Evolutionary conservation across 2,329 filamentous ascomycete species (phyloP).

Genomic region (Sarocladium oryzae): DNA sequence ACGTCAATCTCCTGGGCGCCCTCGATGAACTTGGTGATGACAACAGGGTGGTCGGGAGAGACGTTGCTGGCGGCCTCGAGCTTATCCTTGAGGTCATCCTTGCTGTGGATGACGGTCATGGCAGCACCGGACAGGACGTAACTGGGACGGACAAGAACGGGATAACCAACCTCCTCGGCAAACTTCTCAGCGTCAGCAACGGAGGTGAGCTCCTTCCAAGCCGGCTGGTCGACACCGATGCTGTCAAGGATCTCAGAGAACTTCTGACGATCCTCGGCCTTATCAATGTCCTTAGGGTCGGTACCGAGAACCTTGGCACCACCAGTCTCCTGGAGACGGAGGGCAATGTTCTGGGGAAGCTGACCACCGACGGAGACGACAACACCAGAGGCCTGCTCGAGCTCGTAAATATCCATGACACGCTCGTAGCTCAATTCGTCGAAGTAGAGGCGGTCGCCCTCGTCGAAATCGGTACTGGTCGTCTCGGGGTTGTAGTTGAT

Average conservation of each 20-base stretch:
- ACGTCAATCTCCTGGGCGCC: slow-evolving; percentile 95
- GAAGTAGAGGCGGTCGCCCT: slow-evolving; percentile 88
- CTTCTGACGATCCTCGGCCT: slow-evolving; percentile 95
- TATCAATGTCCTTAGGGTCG: slow-evolving; percentile 90
- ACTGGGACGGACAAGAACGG: slow-evolving; percentile 86
- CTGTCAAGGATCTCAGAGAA: slow-evolving; percentile 97
- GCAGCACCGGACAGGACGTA: slow-evolving; percentile 97
- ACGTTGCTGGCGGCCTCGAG: slow-evolving; percentile 84
- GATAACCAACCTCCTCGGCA: slow-evolving; percentile 79
- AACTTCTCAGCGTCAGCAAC: slow-evolving; percentile 83
- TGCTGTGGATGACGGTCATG: slow-evolving; percentile 92
- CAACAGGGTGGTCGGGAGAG: slow-evolving; percentile 93
- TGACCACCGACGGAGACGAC: slow-evolving; percentile 96
- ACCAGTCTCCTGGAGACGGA: slow-evolving; percentile 85
- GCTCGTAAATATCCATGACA: slow-evolving; percentile 98
- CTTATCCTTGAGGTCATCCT: slow-evolving; percentile 90
- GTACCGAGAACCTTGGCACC: slow-evolving; percentile 89
- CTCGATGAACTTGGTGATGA: slow-evolving; percentile 98
- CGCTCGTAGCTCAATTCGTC: slow-evolving; percentile 95
- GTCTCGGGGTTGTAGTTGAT: slow-evolving; percentile 73
- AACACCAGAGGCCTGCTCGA: slow-evolving; percentile 77
- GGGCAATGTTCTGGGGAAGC: slow-evolving; percentile 93
- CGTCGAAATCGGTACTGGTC: slow-evolving; percentile 72
- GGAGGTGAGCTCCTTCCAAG: slow-evolving; percentile 95
- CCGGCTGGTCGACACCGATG: slow-evolving; percentile 93